Conservation (phyloP, 2,329 filamentous ascomycete genomes). For the Aurifilum marmelostoma region DNA sequence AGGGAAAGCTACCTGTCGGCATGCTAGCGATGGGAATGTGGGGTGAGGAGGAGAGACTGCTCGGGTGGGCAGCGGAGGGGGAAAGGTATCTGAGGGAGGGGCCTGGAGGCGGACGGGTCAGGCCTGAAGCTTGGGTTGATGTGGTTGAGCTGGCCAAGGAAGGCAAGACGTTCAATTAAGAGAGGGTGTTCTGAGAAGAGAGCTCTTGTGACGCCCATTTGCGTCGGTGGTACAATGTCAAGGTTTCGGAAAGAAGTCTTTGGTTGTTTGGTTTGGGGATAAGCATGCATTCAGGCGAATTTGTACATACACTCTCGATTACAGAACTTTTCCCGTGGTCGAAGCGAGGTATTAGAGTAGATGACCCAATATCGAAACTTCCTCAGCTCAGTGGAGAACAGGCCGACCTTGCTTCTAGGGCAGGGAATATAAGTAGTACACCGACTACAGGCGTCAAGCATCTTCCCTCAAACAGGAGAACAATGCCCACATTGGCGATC, state of each 20-base stretch:
- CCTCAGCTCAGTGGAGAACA: background rate
- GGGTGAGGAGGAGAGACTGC: constrained; percentile 66
- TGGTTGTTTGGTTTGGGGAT: background rate
- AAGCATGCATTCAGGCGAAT: background rate
- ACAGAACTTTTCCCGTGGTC: too few relatives aligned
- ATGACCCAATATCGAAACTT: background rate
- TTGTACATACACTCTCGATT: background rate
- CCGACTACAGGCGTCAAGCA: background rate
- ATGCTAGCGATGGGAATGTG: constrained; percentile 68
- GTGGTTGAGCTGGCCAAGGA: constrained; percentile 48
- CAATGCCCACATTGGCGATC: background rate
- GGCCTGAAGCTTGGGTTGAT: constrained; percentile 62
- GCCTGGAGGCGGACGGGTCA: constrained; percentile 52
- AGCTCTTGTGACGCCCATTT: background rate
- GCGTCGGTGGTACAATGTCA: background rate
- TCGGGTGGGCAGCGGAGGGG: constrained; percentile 61
- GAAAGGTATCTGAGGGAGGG: constrained; percentile 58
- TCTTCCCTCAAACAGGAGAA: background rate
- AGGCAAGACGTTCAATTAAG: constrained; percentile 19
- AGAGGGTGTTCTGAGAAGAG: background rate
- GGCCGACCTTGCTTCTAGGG: background rate
- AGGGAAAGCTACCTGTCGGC: constrained; percentile 63
- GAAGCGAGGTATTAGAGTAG: background rate
- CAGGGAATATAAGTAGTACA: background rate
- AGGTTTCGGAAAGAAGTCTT: background rate